These are phyloP conservation scores for Kuraishia cidri DNA, from an alignment of 805 yeast species.

Conservation along the genomic window DNA sequence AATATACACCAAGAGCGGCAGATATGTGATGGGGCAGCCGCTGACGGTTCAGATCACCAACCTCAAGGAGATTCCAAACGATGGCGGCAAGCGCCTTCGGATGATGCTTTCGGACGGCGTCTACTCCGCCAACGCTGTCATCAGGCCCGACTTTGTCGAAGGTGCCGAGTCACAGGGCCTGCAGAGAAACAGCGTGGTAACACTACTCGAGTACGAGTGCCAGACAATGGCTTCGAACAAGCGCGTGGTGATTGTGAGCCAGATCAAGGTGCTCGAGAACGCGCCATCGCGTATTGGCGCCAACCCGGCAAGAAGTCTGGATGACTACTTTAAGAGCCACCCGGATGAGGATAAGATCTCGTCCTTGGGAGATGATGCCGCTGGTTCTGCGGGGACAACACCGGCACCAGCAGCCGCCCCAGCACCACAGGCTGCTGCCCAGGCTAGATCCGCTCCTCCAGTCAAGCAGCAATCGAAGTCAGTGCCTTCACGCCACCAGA, in stretches of 20 bases:
- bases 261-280: constrained; percentile 29
- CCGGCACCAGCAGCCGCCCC: constrained; percentile 10
- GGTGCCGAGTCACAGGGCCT: constrained; percentile 35
- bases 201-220: constrained; percentile 28
- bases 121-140: constrained; percentile 39
- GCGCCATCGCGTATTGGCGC: constrained; percentile 28
- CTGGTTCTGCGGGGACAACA: constrained; percentile 4
- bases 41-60: constrained; percentile 25
- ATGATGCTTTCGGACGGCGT: constrained; percentile 44
- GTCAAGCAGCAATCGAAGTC: constrained; percentile 2
- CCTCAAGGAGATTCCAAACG: constrained; percentile 26
- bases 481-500: constrained; percentile 18
- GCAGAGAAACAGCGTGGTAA: constrained; percentile 32
- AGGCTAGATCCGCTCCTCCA: too few species aligned
- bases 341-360: constrained; percentile 24
- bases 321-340: constrained; percentile 48
- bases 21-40: constrained; percentile 13
- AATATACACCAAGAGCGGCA: constrained; percentile 11
- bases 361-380: background rate
- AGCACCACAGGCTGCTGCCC: constrained; percentile 14
- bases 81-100: constrained; percentile 30
- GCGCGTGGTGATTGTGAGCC: constrained; percentile 37
- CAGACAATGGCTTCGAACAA: constrained; percentile 36
- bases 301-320: constrained; percentile 32
- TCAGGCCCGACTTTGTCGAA: constrained; percentile 37